Percentiles rank a stretch among this genome's conserved stretches.
Evolutionary conservation across 2,329 filamentous ascomycete species (phyloP).

Genomic region (Aspergillus sp.): DNA sequence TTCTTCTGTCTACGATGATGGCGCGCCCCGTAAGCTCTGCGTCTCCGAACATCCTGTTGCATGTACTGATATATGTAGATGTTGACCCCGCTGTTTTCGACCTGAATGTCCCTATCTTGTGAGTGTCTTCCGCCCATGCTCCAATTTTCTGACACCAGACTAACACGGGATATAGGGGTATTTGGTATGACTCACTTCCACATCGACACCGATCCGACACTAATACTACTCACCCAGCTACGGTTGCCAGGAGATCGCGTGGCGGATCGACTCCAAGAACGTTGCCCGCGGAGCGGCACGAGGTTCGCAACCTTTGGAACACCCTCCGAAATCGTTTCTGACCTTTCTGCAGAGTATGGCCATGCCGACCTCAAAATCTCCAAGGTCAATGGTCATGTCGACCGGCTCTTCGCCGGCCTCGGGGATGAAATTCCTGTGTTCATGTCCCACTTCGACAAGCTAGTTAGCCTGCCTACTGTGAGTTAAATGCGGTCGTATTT

Average conservation of each 20-base stretch:
- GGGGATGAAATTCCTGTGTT: constrained; percentile 69
- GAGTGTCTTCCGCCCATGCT: constrained; percentile 43
- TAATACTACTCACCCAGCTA: constrained; percentile 33
- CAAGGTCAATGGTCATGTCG: constrained; percentile 59
- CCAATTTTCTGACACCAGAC: too few species aligned
- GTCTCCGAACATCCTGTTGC: too few species aligned
- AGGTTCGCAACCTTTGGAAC: not conserved
- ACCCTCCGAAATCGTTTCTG: too few species aligned
- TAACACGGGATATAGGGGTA: too few species aligned
- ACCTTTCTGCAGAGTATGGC: constrained; percentile 58
- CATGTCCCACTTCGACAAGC: constrained; percentile 91
- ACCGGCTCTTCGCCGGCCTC: constrained; percentile 74
- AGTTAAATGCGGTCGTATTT: too few species aligned
- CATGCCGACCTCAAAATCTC: constrained; percentile 65
- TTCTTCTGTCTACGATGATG: constrained; percentile 78
- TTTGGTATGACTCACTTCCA: too few species aligned
- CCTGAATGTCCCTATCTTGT: constrained; percentile 61
- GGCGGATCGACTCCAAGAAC: constrained; percentile 61
- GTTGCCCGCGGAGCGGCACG: constrained; percentile 65
- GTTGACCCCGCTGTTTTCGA: constrained; percentile 81
- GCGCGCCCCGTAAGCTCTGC: constrained; percentile 53
- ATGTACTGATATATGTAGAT: constrained; percentile 31
- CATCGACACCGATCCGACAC: too few species aligned
- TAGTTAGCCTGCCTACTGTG: constrained; percentile 62
- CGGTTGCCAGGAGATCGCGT: constrained; percentile 69